Base-by-base conservation (phyloP, 2,329 filamentous ascomycete species). In the Cercospora janseana region DNA sequence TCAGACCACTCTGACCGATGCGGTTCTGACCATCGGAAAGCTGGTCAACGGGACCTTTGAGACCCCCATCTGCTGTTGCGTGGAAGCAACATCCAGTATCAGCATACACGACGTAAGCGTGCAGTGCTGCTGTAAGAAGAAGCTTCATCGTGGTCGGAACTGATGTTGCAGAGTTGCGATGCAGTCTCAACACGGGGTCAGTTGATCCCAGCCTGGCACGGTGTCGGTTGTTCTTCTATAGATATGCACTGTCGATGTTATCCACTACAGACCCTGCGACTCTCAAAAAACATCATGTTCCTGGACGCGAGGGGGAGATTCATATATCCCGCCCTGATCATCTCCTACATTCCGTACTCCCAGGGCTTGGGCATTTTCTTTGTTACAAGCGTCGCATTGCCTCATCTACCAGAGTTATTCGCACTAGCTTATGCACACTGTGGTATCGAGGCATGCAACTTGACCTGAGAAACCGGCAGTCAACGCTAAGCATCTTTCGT, bases 1-100 rank as follows among this genome's bases (percentile, higher is more conserved):
- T 69, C 15, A 60, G 46, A 9, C 49, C 49, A 15, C 29, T 46
- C 40, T 77, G 76, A 28, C 79, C 77, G 35, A 83, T 74, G 41
- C 81, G 75, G 60, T 76, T 78, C 69, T 86, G 83, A 6, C 84
- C 83, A 64, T 84, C 80, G 45, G 54, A 60, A 28, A 86, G 72
- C 63, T 86, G 78, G 8, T 80, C 82, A 32, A 86, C 69, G 3
- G 70, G 64, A n/a, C 81, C 80, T 23, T 73, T 71, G 27, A 59
- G 55, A 6, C 58, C 60, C 21, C 57, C 59, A 27, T 34, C 48
- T 29, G 78, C 75, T 4, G 69, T 72, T 27, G 84, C 61, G 51
- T 74, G 69, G 66, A 84, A 82, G 55, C 74, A 75, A 61, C 79
- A 61, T n/a, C 32, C 35, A 4, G 15, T 26, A 6, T 27, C 9